Evolutionary conservation across 331 rosid species (phyloP), one percentile per base, ranked within the genome.

Genomic region (Spiraea crenata): DNA sequence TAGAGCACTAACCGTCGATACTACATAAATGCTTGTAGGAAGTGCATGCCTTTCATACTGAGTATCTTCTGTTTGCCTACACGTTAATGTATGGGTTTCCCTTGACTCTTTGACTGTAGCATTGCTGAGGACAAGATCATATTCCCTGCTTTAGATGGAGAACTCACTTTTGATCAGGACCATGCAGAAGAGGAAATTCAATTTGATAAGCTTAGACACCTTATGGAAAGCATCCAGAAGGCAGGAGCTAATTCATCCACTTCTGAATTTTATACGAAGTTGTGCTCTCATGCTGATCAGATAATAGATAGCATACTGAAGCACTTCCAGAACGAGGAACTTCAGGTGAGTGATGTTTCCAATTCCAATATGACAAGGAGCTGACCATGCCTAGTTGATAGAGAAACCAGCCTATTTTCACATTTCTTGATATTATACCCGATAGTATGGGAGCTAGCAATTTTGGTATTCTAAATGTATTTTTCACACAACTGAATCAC

Each of bases 101-200:
- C 45, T 74, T 69, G 74, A 63, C 77, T 76, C 74, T 84, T 15
- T 72, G 74, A 52, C 68, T 85, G 86, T 89, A 93, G 98, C 83
- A 84, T 87, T 80, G 96, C 97, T 46, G 98, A 93, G 92, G 97
- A 93, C 88, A 83, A 79, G 80, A 84, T 90, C 74, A 88, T 93
- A 77, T 90, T 93, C 89, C 97, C 98, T 35, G 89, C 98, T 8
- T 89, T 93, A 77, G 98, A 87, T 85, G 96, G 90, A 52, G 87
- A 90, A 69, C 65, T 90, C 71, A 88, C 90, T 68, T 88, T 93
- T 81, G 61, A 57, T 74, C 87, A 88, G 76, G 98, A 93, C 74
- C 98, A 90, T 61, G 85, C 81, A 25, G 93, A 93, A 81, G 96
- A 90, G 85, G 97, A 88, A 85, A 87, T 84, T 78, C 97, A 87